Base-by-base conservation (phyloP, 2,329 filamentous ascomycete species). In the Ceratocystis cubensis region DNA sequence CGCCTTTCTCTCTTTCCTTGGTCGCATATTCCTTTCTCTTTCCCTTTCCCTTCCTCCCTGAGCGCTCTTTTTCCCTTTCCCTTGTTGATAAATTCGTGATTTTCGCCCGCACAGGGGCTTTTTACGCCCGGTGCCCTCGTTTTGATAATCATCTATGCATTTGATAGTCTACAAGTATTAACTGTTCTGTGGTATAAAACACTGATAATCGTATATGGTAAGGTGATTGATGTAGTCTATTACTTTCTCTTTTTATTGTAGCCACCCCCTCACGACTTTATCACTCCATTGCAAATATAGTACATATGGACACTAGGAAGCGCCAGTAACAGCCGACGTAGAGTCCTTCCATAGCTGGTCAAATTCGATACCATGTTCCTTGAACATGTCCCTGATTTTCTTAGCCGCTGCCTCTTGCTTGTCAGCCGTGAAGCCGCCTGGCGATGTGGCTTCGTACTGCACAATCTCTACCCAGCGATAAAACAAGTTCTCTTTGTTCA, bases 401-500 rank as follows among this genome's bases (percentile, higher is more conserved):
- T 84, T 78, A 67, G 90, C 89, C 1, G 88, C 87, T 56, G 80
- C 82, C 66, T 83, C 79, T 75, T 96, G 91, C 72, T 85, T 82
- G 73, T 91, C 88, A 0, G 81, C 78, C 1, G 87, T 88, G 73
- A 96, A 95, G 0, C 89, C 89, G 20, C 87, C 89, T 0, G 91
- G 88, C 70, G 83, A 82, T 45, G 85, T 87, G 53, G 89, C 87
- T 76, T 96, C 91, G 72, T 85, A 95, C 76, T 96, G 91, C 63
- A 96, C 86, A 73, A 95, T 82, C 78, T 96, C 92, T 62, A 96
- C 89, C 91, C 91, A 96, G 66, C 88, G 84, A 77, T 89, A 96
- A 77, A 96, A 96, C 65, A 96, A 75, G 70, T 88, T 85, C 75
- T 96, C 92, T 76, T 96, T 96, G 56, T 88, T 91, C 75, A 94